Conservation (phyloP, 768 basidiomycete genomes). For the Astraeus odoratus region DNA sequence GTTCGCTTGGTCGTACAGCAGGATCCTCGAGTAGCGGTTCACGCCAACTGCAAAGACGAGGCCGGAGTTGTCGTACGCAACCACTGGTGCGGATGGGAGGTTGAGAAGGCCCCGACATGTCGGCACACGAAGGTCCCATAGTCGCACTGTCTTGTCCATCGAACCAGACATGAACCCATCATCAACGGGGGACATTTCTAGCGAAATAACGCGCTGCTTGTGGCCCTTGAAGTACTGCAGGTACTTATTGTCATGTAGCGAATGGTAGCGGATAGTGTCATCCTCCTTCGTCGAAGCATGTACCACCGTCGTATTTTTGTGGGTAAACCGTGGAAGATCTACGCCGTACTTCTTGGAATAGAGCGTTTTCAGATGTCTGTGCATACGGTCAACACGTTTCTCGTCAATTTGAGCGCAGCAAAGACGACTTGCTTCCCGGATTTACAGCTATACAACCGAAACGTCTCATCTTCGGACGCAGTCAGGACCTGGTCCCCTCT, state of each 20-base stretch:
- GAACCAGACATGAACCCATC: constrained; percentile 96
- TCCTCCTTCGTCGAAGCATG: constrained; percentile 95
- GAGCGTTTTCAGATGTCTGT: constrained; percentile 67
- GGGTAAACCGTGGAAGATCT: constrained; percentile 91
- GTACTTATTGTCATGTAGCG: constrained; percentile 94
- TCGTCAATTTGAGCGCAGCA: constrained; percentile 11
- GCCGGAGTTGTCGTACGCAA: constrained; percentile 80
- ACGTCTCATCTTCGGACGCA: constrained; percentile 87
- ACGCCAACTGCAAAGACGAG: constrained; percentile 83
- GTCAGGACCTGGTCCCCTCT: constrained; percentile 82
- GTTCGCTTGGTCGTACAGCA: constrained; percentile 79
- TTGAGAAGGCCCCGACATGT: constrained; percentile 73
- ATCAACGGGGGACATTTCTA: constrained; percentile 88
- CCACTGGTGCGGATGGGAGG: constrained; percentile 66
- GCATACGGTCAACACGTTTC: constrained; percentile 23
- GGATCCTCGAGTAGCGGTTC: constrained; percentile 74
- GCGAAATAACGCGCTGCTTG: constrained; percentile 78
- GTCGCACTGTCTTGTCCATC: constrained; percentile 86
- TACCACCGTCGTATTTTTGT: constrained; percentile 77
- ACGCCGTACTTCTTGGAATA: constrained; percentile 97
- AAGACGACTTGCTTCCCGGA: constrained; percentile 80
- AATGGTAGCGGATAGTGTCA: constrained; percentile 92
- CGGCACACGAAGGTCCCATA: constrained; percentile 89
- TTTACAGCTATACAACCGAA: constrained; percentile 83
- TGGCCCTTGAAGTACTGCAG: constrained; percentile 95